Evolutionary conservation across 1,139 yeast species (phyloP), one percentile per base, ranked within the genome.

Genomic region (Taphrina sp.): DNA sequence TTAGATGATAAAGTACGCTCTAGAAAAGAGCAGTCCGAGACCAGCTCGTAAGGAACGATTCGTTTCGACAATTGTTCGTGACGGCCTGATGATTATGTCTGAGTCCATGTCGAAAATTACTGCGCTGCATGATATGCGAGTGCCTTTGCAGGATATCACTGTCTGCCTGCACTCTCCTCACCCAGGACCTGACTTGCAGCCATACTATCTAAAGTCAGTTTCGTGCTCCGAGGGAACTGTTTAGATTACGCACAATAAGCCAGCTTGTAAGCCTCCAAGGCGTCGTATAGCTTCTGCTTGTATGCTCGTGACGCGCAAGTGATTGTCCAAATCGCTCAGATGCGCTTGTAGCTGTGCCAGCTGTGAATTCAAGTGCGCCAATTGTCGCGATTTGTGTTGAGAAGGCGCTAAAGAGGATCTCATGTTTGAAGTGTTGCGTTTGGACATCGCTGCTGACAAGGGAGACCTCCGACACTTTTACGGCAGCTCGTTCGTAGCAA

Each of bases 331-430:
- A 61, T 81, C 85, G 16, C 75, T 67, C 46, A 82, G 66, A 62
- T 81, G 81, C 3, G 83, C 80, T 60, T 80, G 82, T 10, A 82
- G 70, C 62, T 79, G 82, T 0, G 83, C 81, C 31, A 82, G 72
- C 64, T 82, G 86, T 20, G 83, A 76, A 62, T 81, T 81, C 55
- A 82, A 69, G 65, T 80, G 85, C 36, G 81, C 72, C 59, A 81
- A 66, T 64, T 81, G 85, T 23, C 83, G 74, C 56, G 79, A 74
- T 58, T 75, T 76, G 41, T 39, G 54, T 29, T 49, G 54, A 14
- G 46, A 38, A 2, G 54, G 54, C 5, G 46, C 54, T 4, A 49
- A 24, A 2, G 54, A 49, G 8, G 54, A 39, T 16, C 54, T 33
- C 31, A 31, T 20, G n/a, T 39, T 31, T 10, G 43, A 33, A 10